Evolutionary conservation across 352 stramenopile genomes (phyloP).

Genomic region (Globisporangium perplexum): DNA sequence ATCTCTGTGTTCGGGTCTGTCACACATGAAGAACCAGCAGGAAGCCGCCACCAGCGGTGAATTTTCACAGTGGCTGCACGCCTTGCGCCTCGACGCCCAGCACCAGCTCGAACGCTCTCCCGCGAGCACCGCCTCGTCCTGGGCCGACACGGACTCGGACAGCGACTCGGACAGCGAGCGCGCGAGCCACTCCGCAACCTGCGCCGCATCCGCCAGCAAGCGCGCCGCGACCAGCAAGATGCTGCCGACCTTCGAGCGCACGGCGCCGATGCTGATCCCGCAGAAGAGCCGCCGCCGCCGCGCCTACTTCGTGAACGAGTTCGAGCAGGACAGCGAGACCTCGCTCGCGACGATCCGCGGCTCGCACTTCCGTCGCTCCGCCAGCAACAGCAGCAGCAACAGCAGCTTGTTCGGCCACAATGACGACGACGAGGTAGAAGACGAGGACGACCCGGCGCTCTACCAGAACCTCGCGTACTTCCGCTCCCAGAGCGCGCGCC

Average conservation of each 20-base stretch:
- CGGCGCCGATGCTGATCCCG: slow-evolving; percentile 54
- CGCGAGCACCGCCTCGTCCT: slow-evolving; percentile 22
- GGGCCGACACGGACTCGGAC: slow-evolving; percentile 57
- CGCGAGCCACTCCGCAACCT: slow-evolving; percentile 2
- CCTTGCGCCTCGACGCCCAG: slow-evolving; percentile 18
- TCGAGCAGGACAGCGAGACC: slow-evolving; percentile 8
- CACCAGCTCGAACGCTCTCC: slow-evolving; percentile 12
- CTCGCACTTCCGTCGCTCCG: neutral
- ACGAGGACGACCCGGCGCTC: slow-evolving; percentile 58
- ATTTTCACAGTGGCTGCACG: slow-evolving; percentile 46
- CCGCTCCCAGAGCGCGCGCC: slow-evolving; percentile 36
- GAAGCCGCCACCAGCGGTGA: slow-evolving; percentile 17
- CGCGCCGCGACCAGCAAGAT: slow-evolving; percentile 11
- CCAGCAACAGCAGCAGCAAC: neutral
- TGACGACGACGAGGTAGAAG: slow-evolving; percentile 19
- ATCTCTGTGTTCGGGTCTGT: neutral
- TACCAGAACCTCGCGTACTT: slow-evolving; percentile 71
- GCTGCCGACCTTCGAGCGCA: slow-evolving; percentile 19
- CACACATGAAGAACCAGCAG: neutral
- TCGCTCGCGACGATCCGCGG: slow-evolving; percentile 1
- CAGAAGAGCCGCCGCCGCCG: slow-evolving; percentile 12
- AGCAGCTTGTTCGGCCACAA: neutral
- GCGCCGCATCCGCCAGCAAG: neutral
- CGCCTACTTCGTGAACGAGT: slow-evolving; percentile 15
- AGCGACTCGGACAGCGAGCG: slow-evolving; percentile 19